Base-by-base conservation (phyloP, 169 alveolate species). In the Babesia sp. region DNA sequence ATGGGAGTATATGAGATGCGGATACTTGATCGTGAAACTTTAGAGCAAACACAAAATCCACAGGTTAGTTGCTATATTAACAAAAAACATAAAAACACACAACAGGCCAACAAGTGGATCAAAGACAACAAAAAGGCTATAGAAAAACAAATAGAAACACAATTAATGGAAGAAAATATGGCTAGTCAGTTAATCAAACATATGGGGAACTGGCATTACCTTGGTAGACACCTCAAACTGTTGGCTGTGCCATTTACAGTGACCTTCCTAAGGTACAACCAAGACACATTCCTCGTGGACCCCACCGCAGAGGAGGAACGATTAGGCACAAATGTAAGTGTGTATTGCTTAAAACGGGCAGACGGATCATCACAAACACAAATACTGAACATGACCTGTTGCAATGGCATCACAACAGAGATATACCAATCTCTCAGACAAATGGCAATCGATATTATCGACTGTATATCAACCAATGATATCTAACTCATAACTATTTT, bases 281-380 rank as follows among this genome's bases (percentile, higher is more conserved):
- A 51, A 26, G 70, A 69, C 34, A 61, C 60, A n/a, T 68, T 42
- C 37, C 36, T 78, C 45, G 56, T 78, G 34, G 86, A 78, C 39
- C 86, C 86, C 4, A 78, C 82, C 45, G 42, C 42, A 28, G 82
- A 78, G 54, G 86, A 78, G 45, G 86, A 78, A 42, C 71, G 59
- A 14, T 31, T 64, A 20, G 82, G 86, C 11, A 42, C 53, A 3
- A 56, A 29, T 33, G 64, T 66, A 26, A 57, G 79, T 45, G 51
- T 78, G 5, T 78, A 78, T 68, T 53, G 63, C 8, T 29, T 68
- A 28, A 42, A 24, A 24, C 37, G 67, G 1, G 11, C 59, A 16
- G 70, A 69, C 45, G 58, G 58, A 3, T 46, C 74, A 29, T 36
- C 33, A 12, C 46, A 50, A 0, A 28, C 55, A 11, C 86, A 78